Base-by-base conservation (phyloP, 805 yeast genomes). In the Candida glaebosa region DNA sequence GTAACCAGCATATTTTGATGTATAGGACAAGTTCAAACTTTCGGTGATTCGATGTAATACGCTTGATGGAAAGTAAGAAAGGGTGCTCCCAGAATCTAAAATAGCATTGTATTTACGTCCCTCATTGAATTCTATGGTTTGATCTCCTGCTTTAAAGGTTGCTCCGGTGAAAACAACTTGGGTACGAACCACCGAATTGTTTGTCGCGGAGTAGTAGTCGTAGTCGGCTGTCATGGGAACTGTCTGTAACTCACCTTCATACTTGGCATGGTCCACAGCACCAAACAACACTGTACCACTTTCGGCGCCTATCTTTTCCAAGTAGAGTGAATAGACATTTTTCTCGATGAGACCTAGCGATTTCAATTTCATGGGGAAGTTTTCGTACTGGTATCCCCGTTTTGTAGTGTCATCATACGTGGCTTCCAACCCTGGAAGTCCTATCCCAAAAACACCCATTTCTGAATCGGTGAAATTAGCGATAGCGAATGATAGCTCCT, bases 81-180 rank as follows among this genome's bases (percentile, higher is more conserved):
- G 58, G 0, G 71, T 64, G 7, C 67, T 50, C 3, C 71, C 71
- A 3, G 65, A 49, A 48, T 66, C 71, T 35, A 66, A 54, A 26
- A 63, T 50, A 6, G 67, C 64, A 12, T 52, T 43, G 34, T 44
- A 50, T n/a, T 39, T 43, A 34, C 42, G 50, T n/a, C 44, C 12
- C 8, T 24, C 28, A 24, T 12, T 12, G 19, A 60, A 40, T n/a
- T 51, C 34, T 12, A 39, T 28, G 17, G 49, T 45, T 3, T 37
- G 9, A 18, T 36, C 31, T 4, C 46, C 36, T 8, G 25, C 4
- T 5, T 8, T 5, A 15, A 34, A 19, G 7, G 37, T 24, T 24
- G 12, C 28, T 24, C 12, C 28, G 12, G 10, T 24, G 12, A 24
- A 12, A 12, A 24, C 12, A 24, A 24, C 28, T 24, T 24, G 28